Conservation (phyloP, 106 monocot genomes). For the Allium cepa region DNA sequence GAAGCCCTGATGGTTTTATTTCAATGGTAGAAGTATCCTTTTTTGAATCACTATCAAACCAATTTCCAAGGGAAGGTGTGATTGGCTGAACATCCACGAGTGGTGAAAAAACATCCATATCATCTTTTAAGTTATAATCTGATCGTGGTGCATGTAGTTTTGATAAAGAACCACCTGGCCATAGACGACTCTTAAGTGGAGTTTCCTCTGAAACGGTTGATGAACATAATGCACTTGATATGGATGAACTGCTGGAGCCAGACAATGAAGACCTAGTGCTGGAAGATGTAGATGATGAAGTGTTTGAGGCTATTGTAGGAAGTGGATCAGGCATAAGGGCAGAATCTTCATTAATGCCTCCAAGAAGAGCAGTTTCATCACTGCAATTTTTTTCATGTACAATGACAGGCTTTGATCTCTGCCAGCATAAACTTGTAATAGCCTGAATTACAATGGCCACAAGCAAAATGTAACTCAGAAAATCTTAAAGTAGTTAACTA, state of each 20-base stretch:
- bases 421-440: constrained; percentile 90
- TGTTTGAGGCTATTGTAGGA: constrained; percentile 46
- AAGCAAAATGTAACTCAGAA: no score
- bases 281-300: constrained; percentile 20
- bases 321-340: constrained; percentile 96
- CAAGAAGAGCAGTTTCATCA: constrained; percentile 81
- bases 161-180: constrained; percentile 47
- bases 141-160: constrained; percentile 59
- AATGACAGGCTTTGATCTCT: constrained; percentile 73
- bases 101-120: constrained; percentile 99
- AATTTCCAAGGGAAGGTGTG: constrained; percentile 67
- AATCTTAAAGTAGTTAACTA: no score
- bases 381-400: constrained; percentile 72
- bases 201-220: constrained; percentile 44
- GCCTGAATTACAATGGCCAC: constrained; percentile 27
- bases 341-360: constrained; percentile 75
- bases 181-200: constrained; percentile 36
- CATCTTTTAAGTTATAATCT: constrained; percentile 68
- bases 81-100: constrained; percentile 96
- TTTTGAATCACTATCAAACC: constrained; percentile 59
- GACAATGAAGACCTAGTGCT: constrained; percentile 32
- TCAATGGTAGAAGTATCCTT: constrained; percentile 28
- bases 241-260: constrained; percentile 25
- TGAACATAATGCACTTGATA: constrained; percentile 16
- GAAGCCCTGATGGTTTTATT: constrained; percentile 34